Evolutionary conservation across 352 stramenopile species (phyloP).

Genomic region (Phytopythium montanum): DNA sequence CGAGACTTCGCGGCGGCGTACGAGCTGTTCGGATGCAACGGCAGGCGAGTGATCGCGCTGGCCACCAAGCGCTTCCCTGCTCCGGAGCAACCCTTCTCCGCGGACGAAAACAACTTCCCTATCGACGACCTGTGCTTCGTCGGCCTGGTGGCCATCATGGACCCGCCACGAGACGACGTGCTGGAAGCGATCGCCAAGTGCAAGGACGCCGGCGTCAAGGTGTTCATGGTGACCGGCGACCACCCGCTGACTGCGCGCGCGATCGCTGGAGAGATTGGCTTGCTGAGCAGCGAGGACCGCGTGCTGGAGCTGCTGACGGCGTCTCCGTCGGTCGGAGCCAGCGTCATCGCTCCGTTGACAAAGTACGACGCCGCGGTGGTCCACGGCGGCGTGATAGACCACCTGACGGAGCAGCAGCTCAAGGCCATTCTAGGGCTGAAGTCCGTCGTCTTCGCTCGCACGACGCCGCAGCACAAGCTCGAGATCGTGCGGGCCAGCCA

Average conservation of each 20-base stretch:
- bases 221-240: constrained; percentile 99
- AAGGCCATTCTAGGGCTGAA: constrained; percentile 26
- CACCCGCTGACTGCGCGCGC: constrained; percentile 93
- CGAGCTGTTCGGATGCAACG: constrained; percentile 39
- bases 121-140: constrained; percentile 89
- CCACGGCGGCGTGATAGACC: constrained; percentile 29
- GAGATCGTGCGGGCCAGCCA: constrained; percentile 75
- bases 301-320: constrained; percentile 71
- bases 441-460: constrained; percentile 94
- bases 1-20: constrained; percentile 51
- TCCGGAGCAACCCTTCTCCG: no score
- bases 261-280: constrained; percentile 74
- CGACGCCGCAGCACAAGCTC: constrained; percentile 74
- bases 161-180: constrained; percentile 93
- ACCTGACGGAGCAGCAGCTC: constrained; percentile 26
- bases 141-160: constrained; percentile 92
- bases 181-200: constrained; percentile 91
- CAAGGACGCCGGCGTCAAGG: constrained; percentile 94
- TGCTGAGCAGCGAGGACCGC: constrained; percentile 42
- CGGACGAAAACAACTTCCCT: constrained; percentile 72
- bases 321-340: no score
- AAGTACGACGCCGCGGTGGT: constrained; percentile 64
- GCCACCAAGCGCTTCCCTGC: constrained; percentile 35
- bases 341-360: no score
- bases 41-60: constrained; percentile 40